Evolutionary conservation across 2,329 filamentous ascomycete species (phyloP), one percentile per base, ranked within the genome.

Genomic region (Seiridium unicorne): DNA sequence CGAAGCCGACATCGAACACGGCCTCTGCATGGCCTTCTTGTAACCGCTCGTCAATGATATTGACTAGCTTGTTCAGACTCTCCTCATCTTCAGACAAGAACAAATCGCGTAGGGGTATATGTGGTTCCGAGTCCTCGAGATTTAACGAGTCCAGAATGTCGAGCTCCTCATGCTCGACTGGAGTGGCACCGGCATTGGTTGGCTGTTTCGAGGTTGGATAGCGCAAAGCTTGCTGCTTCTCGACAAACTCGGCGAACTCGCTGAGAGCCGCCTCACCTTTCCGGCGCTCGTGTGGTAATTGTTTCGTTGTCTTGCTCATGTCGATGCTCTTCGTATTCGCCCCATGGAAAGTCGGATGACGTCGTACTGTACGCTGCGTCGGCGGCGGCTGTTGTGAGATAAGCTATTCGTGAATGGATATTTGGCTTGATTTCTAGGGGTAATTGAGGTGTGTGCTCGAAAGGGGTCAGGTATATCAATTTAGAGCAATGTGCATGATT

Each of bases 231-330:
- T 98, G 95, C 74, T 98, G 93, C 73, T 93, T 90, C 75, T 98
- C 93, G 65, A 97, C 95, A 70, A 97, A 98, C 70, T 99, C 95
- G 74, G 93, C 93, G 73, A 99, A 99, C 69, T 98, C 95, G 79
- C 91, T 95, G 59, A 99, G 84, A 10, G 94, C 93, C 83, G 91
- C 87, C 79, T 97, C 93, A 67, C 93, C 93, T 78, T 91, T 92
- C 67, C 92, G 89, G 75, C 90, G 86, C 76, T 97, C 93, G 70
- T 92, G 88, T 46, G 86, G 83, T 61, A 88, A 84, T 70, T 88
- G 84, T 74, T 89, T 91, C 61, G 32, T 51, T 35, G 44, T 40
- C 40, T 58, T 58, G 46, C 55, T 58, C 55, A 58, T 58, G 34
- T 48, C 46, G 35, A 18, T 40, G 31, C 4, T 38, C 26, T 57